Conservation (phyloP, 2,329 filamentous ascomycete genomes). For the Calcarisporium arbuscula region DNA sequence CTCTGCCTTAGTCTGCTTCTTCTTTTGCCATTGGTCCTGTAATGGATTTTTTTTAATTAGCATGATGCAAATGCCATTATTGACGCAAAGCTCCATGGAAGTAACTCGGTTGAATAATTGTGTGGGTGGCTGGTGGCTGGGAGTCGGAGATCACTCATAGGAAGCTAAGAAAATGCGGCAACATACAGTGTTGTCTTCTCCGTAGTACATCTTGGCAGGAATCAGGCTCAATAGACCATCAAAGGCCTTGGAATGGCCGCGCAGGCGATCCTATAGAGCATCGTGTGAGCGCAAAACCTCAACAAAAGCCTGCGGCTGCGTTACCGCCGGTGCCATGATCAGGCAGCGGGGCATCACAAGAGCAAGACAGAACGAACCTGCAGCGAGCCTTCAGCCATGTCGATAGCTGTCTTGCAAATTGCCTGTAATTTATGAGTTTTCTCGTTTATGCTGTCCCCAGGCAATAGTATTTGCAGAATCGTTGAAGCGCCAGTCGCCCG, state of each 20-base stretch:
- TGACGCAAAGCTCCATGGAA: too few relatives aligned
- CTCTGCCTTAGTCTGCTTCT: conserved; percentile 92
- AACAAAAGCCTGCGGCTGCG: neutral
- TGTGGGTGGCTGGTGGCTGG: too few relatives aligned
- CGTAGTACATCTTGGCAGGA: conserved; percentile 86
- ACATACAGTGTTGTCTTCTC: conserved; percentile 76
- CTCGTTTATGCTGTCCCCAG: neutral
- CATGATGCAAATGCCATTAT: too few relatives aligned
- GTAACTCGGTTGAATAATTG: too few relatives aligned
- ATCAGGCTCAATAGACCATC: conserved; percentile 83
- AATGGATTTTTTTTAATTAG: conserved; percentile 5
- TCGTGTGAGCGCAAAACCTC: conserved; percentile 8
- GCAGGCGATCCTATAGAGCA: conserved; percentile 44
- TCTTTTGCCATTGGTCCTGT: conserved; percentile 86
- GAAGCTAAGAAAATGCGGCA: conserved; percentile 7
- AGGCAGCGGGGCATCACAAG: conserved; percentile 19
- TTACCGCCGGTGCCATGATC: neutral
- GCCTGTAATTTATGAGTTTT: neutral
- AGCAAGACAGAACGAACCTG: conserved; percentile 34
- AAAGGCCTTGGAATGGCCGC: conserved; percentile 65
- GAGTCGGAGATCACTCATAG: conserved; percentile 3
- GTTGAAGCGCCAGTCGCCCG: too few relatives aligned
- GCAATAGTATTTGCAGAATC: neutral
- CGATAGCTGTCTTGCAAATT: neutral
- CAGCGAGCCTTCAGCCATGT: conserved; percentile 39